Evolutionary conservation across 805 yeast species (phyloP).

Genomic region (Yamadazyma nakazawae): DNA sequence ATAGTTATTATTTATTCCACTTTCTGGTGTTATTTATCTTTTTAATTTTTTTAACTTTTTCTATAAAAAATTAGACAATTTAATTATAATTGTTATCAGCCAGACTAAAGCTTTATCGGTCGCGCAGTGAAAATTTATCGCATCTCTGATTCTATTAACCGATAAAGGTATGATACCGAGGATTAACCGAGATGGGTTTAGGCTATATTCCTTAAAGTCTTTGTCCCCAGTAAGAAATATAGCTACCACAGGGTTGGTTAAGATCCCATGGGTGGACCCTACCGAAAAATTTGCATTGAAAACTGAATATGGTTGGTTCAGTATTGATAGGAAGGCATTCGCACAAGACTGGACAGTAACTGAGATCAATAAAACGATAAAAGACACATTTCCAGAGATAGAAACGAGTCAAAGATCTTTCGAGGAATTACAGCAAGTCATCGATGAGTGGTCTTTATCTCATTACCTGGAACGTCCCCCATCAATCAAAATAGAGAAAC

Average conservation of each 20-base stretch:
- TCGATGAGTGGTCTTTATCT: conserved; percentile 16
- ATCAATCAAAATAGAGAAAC: conserved; percentile 6
- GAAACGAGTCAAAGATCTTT: conserved; percentile 1
- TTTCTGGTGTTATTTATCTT: not conserved
- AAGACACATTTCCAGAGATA: conserved; percentile 15
- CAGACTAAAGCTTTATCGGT: no score
- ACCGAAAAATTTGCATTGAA: conserved; percentile 12
- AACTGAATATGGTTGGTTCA: conserved; percentile 23
- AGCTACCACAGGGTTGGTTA: not conserved
- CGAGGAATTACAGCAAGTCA: conserved; percentile 13
- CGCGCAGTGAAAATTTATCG: no score
- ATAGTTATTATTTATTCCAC: not conserved
- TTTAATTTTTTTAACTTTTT: not conserved
- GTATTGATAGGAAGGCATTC: conserved; percentile 15
- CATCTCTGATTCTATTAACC: no score
- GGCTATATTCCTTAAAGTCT: not conserved
- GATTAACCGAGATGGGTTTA: not conserved
- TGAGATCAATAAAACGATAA: conserved; percentile 9
- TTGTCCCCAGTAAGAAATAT: not conserved
- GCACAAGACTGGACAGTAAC: conserved; percentile 19
- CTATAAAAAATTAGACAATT: no score
- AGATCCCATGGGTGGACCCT: conserved; percentile 7
- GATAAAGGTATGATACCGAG: not conserved
- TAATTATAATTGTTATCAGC: no score
- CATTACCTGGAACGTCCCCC: conserved; percentile 6